A percentile compares a stretch with the other conserved stretches of the same genome.
Evolutionary conservation across 768 basidiomycete genomes (phyloP).

Genomic region (Hydnomerulius pinastri): DNA sequence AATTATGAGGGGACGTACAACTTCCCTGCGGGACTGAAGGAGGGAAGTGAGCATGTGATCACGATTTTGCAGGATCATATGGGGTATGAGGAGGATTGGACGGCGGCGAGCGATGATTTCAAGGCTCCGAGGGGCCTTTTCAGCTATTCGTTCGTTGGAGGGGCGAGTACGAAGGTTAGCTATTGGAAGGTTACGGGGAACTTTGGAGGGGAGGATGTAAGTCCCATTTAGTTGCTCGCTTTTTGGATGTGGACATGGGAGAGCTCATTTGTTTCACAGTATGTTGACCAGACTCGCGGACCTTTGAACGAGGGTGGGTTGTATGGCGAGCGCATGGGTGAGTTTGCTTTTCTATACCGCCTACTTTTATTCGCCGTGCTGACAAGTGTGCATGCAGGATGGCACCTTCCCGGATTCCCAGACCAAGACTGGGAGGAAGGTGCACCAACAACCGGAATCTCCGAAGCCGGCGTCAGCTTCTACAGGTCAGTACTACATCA

Average conservation of each 20-base stretch:
- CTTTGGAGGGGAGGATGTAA: constrained; percentile 47
- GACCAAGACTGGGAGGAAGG: constrained; percentile 46
- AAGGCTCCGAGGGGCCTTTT: constrained; percentile 51
- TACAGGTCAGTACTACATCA: constrained; percentile 37
- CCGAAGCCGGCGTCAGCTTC: constrained; percentile 48
- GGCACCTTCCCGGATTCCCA: constrained; percentile 60
- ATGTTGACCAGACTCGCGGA: constrained; percentile 50
- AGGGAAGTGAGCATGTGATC: constrained; percentile 41
- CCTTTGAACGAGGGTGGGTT: constrained; percentile 63
- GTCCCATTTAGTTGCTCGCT: no score
- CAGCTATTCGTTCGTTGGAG: constrained; percentile 47
- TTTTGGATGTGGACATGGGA: not conserved
- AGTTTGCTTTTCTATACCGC: not conserved
- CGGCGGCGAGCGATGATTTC: constrained; percentile 44
- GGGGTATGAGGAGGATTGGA: constrained; percentile 50
- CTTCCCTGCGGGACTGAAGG: constrained; percentile 5
- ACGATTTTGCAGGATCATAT: constrained; percentile 58
- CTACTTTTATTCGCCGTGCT: not conserved
- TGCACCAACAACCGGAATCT: constrained; percentile 43
- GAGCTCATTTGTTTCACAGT: constrained; percentile 28
- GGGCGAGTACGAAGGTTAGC: constrained; percentile 36
- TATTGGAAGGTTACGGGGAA: constrained; percentile 55
- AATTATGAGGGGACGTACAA: constrained; percentile 19
- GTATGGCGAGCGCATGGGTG: constrained; percentile 53
- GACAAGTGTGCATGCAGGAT: constrained; percentile 33